These are phyloP conservation scores for Boletus subparvulus DNA, from an alignment of 768 basidiomycete genomes.

Conservation along the genomic window DNA sequence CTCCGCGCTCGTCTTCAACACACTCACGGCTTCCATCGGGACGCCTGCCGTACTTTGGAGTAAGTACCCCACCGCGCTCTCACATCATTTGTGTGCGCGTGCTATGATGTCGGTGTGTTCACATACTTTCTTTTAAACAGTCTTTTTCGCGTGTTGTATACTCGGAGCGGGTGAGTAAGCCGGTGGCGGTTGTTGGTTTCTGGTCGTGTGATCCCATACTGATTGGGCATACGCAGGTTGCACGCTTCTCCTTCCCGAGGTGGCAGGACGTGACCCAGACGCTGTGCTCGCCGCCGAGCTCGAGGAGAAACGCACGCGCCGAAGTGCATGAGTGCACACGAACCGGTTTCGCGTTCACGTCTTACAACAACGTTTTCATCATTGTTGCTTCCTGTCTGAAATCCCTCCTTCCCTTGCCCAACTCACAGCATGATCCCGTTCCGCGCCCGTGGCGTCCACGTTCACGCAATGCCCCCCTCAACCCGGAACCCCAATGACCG, in stretches of 20 bases:
- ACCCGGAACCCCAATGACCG: too few species aligned
- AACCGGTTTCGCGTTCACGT: background rate
- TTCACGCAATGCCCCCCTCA: background rate
- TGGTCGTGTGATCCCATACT: background rate
- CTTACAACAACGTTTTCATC: too few species aligned
- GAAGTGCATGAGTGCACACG: background rate
- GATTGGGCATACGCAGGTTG: conserved; percentile 21
- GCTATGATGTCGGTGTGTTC: background rate
- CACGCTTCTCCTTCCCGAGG: conserved; percentile 52
- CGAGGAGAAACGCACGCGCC: conserved; percentile 13
- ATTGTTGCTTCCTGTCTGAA: too few species aligned
- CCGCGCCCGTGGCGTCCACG: background rate
- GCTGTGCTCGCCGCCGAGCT: conserved; percentile 42
- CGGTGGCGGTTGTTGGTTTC: background rate
- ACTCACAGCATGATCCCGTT: background rate
- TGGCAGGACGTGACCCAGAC: conserved; percentile 51
- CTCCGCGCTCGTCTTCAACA: conserved; percentile 71
- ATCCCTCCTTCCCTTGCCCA: too few species aligned
- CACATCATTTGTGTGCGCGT: background rate
- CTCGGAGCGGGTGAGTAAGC: conserved; percentile 46
- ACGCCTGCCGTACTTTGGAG: conserved; percentile 71
- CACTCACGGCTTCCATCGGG: conserved; percentile 57
- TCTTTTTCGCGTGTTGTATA: conserved; percentile 66
- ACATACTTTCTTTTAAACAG: conserved; percentile 31
- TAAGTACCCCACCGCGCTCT: conserved; percentile 36